Evolutionary conservation across 768 basidiomycete species (phyloP), one percentile per base, ranked within the genome.

Genomic region (Mrakia gelida): DNA sequence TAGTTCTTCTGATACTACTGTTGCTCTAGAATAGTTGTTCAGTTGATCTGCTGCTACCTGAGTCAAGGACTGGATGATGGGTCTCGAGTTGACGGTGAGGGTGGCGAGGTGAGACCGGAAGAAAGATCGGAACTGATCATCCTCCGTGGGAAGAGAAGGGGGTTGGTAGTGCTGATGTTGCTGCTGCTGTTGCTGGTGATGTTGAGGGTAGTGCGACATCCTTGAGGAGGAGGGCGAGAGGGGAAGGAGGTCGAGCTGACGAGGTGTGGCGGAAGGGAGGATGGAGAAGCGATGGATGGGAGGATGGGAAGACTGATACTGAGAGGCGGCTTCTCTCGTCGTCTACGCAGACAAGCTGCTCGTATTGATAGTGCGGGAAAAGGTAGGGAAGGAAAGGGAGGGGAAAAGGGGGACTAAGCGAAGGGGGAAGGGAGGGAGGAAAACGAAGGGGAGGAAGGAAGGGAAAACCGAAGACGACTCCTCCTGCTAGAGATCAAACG

Each of bases 21-120:
- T 45, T 7, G 74, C 73, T 34, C 71, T 79, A 15, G 28, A 15
- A 63, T 62, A 79, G 75, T 79, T 56, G 54, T 52, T 70, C 52
- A 54, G 23, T 34, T 79, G 78, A 59, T 79, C 78, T 41, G 67
- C 62, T 26, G 97, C 96, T 81, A 92, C 89, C 88, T 95, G 90
- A 49, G 97, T 98, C 23, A 99, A 86, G 79, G 88, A 89, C 86
- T 97, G 94, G 80, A 99, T 99, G 80, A 97, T 90, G 15, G 94
- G 92, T 82, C 95, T 91, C 81, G 95, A 96, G 86, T 98, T 99
- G 87, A 95, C 91, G 73, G 90, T 93, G 80, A 99, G 91, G 80
- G 91, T 89, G 82, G 89, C 86, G 75, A 97, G 90, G 79, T 92
- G 90, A 61, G 86, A 84, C 75, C 88, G 82, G 85, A 91, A 94